These are phyloP conservation scores for Xylariaceae sp. DNA, from an alignment of 2,329 filamentous ascomycete genomes.

Conservation along the genomic window DNA sequence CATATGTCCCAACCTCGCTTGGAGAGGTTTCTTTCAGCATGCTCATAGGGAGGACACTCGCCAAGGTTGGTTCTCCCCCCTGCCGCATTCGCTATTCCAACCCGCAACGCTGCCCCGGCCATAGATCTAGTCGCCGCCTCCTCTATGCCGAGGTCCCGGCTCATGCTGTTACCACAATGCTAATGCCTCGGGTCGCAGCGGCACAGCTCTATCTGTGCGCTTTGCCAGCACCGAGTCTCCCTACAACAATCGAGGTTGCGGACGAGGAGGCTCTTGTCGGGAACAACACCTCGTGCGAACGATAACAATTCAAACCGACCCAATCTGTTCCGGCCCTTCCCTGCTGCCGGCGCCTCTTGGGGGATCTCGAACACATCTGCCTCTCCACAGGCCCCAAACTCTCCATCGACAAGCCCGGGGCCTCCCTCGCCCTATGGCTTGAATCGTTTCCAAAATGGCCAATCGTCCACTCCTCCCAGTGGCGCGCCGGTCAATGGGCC, in stretches of 20 bases:
- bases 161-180: background rate
- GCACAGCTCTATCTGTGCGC: constrained; percentile 29
- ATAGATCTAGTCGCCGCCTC: background rate
- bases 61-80: constrained; percentile 22
- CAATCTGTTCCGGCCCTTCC: background rate
- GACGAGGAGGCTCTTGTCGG: constrained; percentile 1
- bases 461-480: background rate
- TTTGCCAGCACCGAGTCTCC: constrained; percentile 15
- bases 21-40: constrained; percentile 25
- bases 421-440: background rate
- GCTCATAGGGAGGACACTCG: constrained; percentile 30
- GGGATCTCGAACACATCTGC: background rate
- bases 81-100: background rate
- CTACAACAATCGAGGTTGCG: constrained; percentile 4
- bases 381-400: background rate
- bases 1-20: constrained; percentile 23
- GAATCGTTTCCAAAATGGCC: background rate
- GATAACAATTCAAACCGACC: background rate
- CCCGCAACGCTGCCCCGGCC: no score
- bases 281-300: background rate
- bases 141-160: no score
- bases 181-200: constrained; percentile 23
- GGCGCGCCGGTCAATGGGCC: background rate
- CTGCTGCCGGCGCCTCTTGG: background rate
- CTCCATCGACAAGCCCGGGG: background rate